Evolutionary conservation across 1,139 yeast species (phyloP).

Genomic region (Scheffersomyces lignicola): DNA sequence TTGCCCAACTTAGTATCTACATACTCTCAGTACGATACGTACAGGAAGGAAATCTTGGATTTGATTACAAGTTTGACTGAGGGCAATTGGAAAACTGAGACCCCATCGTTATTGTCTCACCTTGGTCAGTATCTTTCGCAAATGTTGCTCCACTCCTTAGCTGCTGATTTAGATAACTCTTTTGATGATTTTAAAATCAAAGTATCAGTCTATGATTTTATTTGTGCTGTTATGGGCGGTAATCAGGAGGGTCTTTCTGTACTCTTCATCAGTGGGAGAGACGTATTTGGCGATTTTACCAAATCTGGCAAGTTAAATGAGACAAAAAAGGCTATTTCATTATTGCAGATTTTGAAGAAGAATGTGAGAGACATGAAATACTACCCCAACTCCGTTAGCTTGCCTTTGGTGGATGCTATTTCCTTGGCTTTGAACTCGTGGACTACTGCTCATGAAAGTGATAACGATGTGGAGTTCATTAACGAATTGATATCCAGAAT

Average conservation of each 20-base stretch:
- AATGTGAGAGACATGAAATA: constrained; percentile 52
- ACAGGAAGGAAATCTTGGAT: constrained; percentile 55
- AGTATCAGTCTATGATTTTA: constrained; percentile 63
- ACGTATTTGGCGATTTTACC: constrained; percentile 42
- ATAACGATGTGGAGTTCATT: constrained; percentile 52
- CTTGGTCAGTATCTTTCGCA: constrained; percentile 66
- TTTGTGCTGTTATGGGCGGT: constrained; percentile 74
- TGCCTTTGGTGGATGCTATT: constrained; percentile 64
- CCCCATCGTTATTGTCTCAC: constrained; percentile 80
- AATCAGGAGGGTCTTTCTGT: constrained; percentile 87
- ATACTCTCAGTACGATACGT: constrained; percentile 49
- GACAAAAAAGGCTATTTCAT: constrained; percentile 30
- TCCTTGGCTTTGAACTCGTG: constrained; percentile 68
- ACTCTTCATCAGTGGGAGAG: constrained; percentile 71
- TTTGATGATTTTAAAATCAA: constrained; percentile 59
- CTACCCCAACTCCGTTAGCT: constrained; percentile 58
- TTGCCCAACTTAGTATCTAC: constrained; percentile 61
- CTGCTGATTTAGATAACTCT: constrained; percentile 59
- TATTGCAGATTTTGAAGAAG: constrained; percentile 60
- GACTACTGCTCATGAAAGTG: constrained; percentile 56
- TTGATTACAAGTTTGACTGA: constrained; percentile 62
- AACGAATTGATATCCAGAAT: constrained; percentile 47
- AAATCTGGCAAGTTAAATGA: constrained; percentile 17
- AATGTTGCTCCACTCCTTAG: constrained; percentile 57
- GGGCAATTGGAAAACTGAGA: constrained; percentile 55